Base-by-base conservation (phyloP, 805 yeast species). In the Candida manassasensis region DNA sequence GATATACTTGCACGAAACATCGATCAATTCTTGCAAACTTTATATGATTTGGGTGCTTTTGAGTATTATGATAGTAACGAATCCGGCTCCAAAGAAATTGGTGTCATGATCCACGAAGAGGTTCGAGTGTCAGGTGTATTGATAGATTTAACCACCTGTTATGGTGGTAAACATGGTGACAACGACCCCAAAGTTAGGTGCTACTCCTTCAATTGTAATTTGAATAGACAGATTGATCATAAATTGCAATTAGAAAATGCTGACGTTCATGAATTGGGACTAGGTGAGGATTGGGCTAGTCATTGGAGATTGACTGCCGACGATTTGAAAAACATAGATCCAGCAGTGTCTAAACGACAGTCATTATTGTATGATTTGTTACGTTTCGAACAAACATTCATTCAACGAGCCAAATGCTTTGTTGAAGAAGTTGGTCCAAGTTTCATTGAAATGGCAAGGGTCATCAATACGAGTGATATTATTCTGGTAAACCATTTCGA, bases 301-400 rank as follows among this genome's bases (percentile, higher is more conserved):
- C 81, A 78, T 47, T 81, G 86, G 87, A 69, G 74, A 32, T 44
- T 81, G 10, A 65, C 80, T 0, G 67, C 69, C 3, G 77, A 73
- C 16, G 81, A 78, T 32, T 50, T 79, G 18, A 53, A 65, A 14
- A 70, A 63, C n/a, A 59, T 75, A 6, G 77, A 71, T 35, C 69
- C 70, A 8, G 54, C 57, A 8, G 75, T 77, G 36, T 65, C 78
- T n/a, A 77, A 76, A 47, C 68, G 77, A 24, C 95, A 86, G 52
- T 80, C 85, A 37, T 77, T 80, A 38, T 71, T 84, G 3, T 87
- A 82, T 57, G 95, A 86, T 51, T 60, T 85, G 32, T 75, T 86
- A 19, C 67, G 77, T 37, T 73, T 78, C 31, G 95, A 85, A 44
- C 85, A 81, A 47, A 71, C 77, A 12, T 82, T 81, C 35, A 71